Evolutionary conservation across 257 asterid species (phyloP), one percentile per base, ranked within the genome.

Genomic region (Nicotiana benthamiana): DNA sequence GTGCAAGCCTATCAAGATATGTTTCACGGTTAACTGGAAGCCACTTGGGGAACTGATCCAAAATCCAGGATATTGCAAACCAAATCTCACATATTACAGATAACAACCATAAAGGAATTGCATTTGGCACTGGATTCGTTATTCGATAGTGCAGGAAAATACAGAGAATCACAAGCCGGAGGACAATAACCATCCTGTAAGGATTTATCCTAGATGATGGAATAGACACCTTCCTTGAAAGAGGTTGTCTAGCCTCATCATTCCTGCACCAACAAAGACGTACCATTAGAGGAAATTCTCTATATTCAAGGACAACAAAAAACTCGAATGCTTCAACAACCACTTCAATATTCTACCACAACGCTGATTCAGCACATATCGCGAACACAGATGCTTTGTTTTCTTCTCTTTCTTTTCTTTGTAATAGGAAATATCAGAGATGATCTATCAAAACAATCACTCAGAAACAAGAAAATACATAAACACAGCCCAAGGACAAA

Each of bases 31-130:
- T 96, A 61, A 94, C 83, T 6, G 99, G 99, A 87, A 93, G 97
- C 99, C 99, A 95, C 85, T 95, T 95, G 4, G 99, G 99, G 83
- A 95, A 96, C 92, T 96, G 99, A 94, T 94, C 99, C 84, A 96
- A 87, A 89, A 96, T 96, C 99, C 99, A 96, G 12, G 99, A 96
- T 56, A 94, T 59, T 60, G 99, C 99, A 83, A 96, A 96, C 99
- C 99, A 96, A 67, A 96, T 92, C 93, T 96, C 99, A 84, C 99
- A 96, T 68, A 95, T 93, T 80, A 95, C 99, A 74, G 99, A 95
- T 79, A 92, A 87, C 84, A 95, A 83, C 99, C 99, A 96, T 87
- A 94, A 86, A 8, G 98, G 80, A 91, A 79, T 89, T 75, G 99
- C 99, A 86, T 96, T 92, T 75, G 94, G 87, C 75, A 96, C 99